phyloP scores from a whole-genome alignment of 495 filamentous ascomycete genomes.

The Thozetella sp. region DNA sequence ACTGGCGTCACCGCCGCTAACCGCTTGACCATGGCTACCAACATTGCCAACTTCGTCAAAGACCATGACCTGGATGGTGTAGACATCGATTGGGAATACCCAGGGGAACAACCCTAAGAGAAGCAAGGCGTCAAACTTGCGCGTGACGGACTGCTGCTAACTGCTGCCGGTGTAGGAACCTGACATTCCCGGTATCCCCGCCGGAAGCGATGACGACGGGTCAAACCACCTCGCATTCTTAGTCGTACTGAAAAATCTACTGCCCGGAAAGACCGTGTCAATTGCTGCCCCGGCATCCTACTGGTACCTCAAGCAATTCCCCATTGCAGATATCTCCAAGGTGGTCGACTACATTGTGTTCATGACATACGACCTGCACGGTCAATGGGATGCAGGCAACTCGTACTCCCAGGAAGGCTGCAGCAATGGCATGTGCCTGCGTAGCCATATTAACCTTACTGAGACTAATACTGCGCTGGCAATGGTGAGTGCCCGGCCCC shows the following conservation, averaged over 20 bases:
- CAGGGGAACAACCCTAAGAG: slow-evolving; percentile 17
- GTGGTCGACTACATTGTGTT: slow-evolving; percentile 22
- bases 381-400: slow-evolving; percentile 9
- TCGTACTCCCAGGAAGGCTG: slow-evolving; percentile 22
- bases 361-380: slow-evolving; percentile 26
- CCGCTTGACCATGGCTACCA: slow-evolving; percentile 14
- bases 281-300: too few relatives aligned
- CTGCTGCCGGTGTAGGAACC: slow-evolving; percentile 8
- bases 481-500: slow-evolving; percentile 14
- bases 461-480: slow-evolving; percentile 33
- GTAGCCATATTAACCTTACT: slow-evolving; percentile 38
- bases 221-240: slow-evolving; percentile 22
- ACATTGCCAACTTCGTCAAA: slow-evolving; percentile 19
- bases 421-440: slow-evolving; percentile 30
- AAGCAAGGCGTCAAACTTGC: too few relatives aligned
- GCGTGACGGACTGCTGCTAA: background rate
- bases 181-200: slow-evolving; percentile 39
- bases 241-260: background rate
- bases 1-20: slow-evolving; percentile 15
- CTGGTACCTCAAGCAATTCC: slow-evolving; percentile 3
- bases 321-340: slow-evolving; percentile 13
- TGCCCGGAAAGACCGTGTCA: background rate
- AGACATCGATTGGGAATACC: slow-evolving; percentile 25
- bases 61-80: slow-evolving; percentile 20
- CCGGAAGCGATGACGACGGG: slow-evolving; percentile 22